Percentiles rank a stretch among this genome's conserved stretches.
Conservation (phyloP, 495 filamentous ascomycete species). For the Aspergillus haitiensis region DNA sequence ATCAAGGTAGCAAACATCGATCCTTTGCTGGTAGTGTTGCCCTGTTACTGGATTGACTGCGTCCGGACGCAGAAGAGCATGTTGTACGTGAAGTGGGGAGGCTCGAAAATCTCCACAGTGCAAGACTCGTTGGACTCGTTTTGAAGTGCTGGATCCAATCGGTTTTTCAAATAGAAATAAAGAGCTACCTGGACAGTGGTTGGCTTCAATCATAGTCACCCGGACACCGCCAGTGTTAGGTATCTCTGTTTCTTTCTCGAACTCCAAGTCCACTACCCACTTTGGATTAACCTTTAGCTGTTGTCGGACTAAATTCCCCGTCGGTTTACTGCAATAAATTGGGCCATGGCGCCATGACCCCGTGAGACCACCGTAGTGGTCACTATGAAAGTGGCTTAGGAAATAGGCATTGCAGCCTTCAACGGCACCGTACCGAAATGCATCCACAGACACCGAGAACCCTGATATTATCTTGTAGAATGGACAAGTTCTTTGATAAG, state of each 20-base stretch:
- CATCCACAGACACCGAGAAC: constrained; percentile 90
- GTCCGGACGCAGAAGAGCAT: constrained; percentile 77
- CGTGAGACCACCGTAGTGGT: constrained; percentile 92
- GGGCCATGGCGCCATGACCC: constrained; percentile 89
- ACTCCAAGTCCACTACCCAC: constrained; percentile 82
- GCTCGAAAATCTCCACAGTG: constrained; percentile 97
- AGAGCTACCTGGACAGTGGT: constrained; percentile 95
- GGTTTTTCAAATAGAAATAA: constrained; percentile 89
- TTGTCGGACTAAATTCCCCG: constrained; percentile 81
- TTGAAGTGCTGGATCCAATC: constrained; percentile 56
- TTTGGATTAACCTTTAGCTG: constrained; percentile 84
- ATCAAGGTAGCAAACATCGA: constrained; percentile 94
- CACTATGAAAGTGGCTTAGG: constrained; percentile 95
- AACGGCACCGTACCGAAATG: constrained; percentile 92
- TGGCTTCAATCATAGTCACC: constrained; percentile 94
- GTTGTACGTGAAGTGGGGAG: constrained; percentile 78
- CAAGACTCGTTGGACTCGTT: constrained; percentile 70
- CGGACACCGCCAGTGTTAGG: constrained; percentile 75
- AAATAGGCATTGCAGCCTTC: constrained; percentile 94
- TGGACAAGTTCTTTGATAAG: constrained; percentile 86
- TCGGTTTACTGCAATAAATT: constrained; percentile 94
- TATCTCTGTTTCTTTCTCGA: constrained; percentile 77
- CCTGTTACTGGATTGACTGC: constrained; percentile 65
- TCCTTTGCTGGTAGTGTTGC: constrained; percentile 73
- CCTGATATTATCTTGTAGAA: constrained; percentile 98